phyloP scores from a whole-genome alignment of 73 alveolate species.

The Paramecium caudatum region DNA sequence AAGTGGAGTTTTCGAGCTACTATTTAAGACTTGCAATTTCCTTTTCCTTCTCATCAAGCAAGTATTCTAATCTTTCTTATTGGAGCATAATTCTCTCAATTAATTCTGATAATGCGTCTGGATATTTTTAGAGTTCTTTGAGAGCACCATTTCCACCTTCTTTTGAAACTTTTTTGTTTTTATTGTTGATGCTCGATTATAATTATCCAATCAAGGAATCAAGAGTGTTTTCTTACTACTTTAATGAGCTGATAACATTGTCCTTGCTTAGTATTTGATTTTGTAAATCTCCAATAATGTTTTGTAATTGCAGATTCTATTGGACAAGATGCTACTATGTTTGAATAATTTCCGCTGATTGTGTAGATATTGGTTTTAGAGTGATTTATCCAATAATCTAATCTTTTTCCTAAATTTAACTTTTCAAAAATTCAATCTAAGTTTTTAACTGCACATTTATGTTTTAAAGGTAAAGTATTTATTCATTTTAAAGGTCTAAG shows the following conservation, averaged over 20 bases:
- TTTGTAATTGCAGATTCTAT: not conserved
- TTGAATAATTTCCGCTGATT: not conserved
- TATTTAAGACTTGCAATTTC: not conserved
- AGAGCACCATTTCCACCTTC: not conserved
- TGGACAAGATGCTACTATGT: slow-evolving; percentile 10
- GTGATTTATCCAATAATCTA: not conserved
- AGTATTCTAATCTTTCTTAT: not conserved
- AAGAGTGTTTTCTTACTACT: not conserved
- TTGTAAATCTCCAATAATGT: slow-evolving; percentile 4
- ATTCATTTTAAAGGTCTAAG: slow-evolving; percentile 7
- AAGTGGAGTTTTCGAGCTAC: not conserved
- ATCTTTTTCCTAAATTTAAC: slow-evolving; percentile 4
- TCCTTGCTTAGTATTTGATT: slow-evolving; percentile 8
- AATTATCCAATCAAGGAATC: not conserved
- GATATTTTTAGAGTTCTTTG: slow-evolving; percentile 7
- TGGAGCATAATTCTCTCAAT: slow-evolving; percentile 1
- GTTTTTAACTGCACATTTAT: slow-evolving; percentile 41
- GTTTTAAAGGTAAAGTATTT: slow-evolving; percentile 11
- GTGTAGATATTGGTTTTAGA: not conserved
- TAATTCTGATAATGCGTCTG: slow-evolving; percentile 33
- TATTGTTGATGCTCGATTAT: not conserved
- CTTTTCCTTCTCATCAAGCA: not conserved
- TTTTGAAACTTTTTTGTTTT: not conserved
- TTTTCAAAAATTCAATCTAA: slow-evolving; percentile 47
- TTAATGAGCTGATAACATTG: not conserved